Evolutionary conservation across 805 yeast species (phyloP).

Genomic region (Candida sphagnicola): DNA sequence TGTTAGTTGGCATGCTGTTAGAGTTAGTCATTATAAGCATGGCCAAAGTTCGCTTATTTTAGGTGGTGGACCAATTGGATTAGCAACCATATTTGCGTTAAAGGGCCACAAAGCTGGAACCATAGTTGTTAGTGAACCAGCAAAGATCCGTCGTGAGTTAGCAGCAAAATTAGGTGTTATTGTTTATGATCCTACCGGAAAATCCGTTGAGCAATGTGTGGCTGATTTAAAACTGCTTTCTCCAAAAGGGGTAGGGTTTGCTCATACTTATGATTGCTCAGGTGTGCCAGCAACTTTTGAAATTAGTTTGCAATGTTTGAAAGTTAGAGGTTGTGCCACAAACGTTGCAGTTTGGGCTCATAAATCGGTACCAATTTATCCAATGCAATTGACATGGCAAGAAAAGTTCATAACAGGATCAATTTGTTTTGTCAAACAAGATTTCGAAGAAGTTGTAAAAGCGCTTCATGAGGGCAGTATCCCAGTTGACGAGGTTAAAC

Average conservation of each 20-base stretch:
- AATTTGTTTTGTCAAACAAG: slow-evolving; percentile 55
- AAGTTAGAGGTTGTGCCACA: slow-evolving; percentile 54
- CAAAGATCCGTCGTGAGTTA: slow-evolving; percentile 50
- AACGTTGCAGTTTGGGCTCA: slow-evolving; percentile 67
- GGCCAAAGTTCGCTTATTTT: slow-evolving; percentile 50
- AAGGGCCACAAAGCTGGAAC: slow-evolving; percentile 35
- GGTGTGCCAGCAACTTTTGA: slow-evolving; percentile 52
- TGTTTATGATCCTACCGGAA: slow-evolving; percentile 46
- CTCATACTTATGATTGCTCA: slow-evolving; percentile 50
- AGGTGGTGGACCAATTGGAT: slow-evolving; percentile 66
- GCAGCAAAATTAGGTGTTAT: slow-evolving; percentile 49
- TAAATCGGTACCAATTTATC: slow-evolving; percentile 44
- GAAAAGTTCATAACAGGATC: slow-evolving; percentile 59
- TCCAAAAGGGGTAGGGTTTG: slow-evolving; percentile 44
- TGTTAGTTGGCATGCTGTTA: slow-evolving; percentile 59
- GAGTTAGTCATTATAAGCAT: slow-evolving; percentile 33
- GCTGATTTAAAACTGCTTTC: slow-evolving; percentile 31
- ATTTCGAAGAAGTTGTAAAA: slow-evolving; percentile 52
- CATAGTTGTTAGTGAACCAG: slow-evolving; percentile 59
- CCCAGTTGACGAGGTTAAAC: slow-evolving; percentile 37
- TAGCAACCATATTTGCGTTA: slow-evolving; percentile 52
- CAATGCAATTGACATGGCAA: slow-evolving; percentile 52
- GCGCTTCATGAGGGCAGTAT: slow-evolving; percentile 48
- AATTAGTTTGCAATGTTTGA: slow-evolving; percentile 46
- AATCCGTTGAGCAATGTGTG: slow-evolving; percentile 32